These are phyloP conservation scores for Termitomyces bulborhizus DNA, from an alignment of 768 basidiomycete genomes.

Conservation along the genomic window DNA sequence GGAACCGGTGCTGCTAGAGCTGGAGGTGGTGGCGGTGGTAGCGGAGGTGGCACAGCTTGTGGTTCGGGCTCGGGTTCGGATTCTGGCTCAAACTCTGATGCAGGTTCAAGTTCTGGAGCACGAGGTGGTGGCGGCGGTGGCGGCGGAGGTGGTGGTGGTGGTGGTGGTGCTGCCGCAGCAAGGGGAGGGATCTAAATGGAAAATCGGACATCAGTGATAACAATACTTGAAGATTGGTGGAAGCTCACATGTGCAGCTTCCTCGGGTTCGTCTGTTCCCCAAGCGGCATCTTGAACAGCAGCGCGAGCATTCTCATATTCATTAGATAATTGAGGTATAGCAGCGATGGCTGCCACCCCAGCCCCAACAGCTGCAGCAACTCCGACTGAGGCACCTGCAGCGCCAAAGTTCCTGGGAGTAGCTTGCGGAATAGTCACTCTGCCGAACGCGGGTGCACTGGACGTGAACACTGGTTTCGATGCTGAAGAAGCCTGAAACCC, in stretches of 20 bases:
- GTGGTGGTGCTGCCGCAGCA: constrained; percentile 20
- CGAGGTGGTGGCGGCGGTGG: constrained; percentile 25
- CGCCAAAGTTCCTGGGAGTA: constrained; percentile 39
- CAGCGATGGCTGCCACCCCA: constrained; percentile 25
- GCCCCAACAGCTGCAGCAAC: constrained; percentile 34
- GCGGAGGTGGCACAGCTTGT: not conserved
- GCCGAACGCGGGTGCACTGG: constrained; percentile 43
- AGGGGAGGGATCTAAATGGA: constrained; percentile 22
- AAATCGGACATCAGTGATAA: constrained; percentile 6
- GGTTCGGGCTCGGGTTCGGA: constrained; percentile 14
- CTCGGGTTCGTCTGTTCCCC: constrained; percentile 22
- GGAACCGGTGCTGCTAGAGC: not conserved
- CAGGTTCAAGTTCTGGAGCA: constrained; percentile 25
- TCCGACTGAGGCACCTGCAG: constrained; percentile 23
- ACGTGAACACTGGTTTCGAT: constrained; percentile 31
- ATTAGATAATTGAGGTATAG: constrained; percentile 20
- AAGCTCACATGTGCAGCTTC: constrained; percentile 24
- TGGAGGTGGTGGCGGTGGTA: not conserved
- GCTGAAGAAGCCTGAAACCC: constrained; percentile 34
- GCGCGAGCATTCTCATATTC: constrained; percentile 18
- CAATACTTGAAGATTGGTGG: not conserved
- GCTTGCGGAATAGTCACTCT: constrained; percentile 30
- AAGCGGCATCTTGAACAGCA: constrained; percentile 25
- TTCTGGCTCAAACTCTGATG: constrained; percentile 30
- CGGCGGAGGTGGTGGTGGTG: constrained; percentile 30